Percentiles rank a stretch among this genome's conserved stretches.
Evolutionary conservation across 2,329 filamentous ascomycete genomes (phyloP).

Genomic region (Ophiosphaerella herpotricha): DNA sequence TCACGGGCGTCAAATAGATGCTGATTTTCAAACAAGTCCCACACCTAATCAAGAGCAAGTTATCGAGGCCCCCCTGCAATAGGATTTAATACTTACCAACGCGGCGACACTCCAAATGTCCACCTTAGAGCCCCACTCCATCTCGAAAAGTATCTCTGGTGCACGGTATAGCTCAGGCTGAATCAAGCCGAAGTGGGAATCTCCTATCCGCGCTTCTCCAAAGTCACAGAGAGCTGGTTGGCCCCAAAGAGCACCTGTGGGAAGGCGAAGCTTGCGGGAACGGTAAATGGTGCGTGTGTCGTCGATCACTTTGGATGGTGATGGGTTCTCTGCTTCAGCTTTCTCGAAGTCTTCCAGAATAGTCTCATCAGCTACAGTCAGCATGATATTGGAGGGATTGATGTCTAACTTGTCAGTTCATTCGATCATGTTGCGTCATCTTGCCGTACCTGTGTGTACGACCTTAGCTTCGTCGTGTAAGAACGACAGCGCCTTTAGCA

Average conservation of each 20-base stretch:
- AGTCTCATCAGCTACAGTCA: constrained; percentile 43
- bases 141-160: constrained; percentile 46
- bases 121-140: constrained; percentile 44
- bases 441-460: constrained; percentile 51
- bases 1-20: constrained; percentile 40
- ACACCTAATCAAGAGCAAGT: constrained; percentile 30
- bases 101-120: constrained; percentile 49
- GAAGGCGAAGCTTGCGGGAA: constrained; percentile 36
- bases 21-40: constrained; percentile 46
- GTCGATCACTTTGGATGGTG: constrained; percentile 44
- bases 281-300: constrained; percentile 23
- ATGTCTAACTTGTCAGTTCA: constrained; percentile 43
- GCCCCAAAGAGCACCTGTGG: constrained; percentile 33
- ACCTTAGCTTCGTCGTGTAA: constrained; percentile 53
- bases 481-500: constrained; percentile 50
- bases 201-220: constrained; percentile 40
- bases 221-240: constrained; percentile 47
- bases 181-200: constrained; percentile 34
- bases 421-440: constrained; percentile 9
- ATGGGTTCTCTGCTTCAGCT: constrained; percentile 46
- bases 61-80: constrained; percentile 11
- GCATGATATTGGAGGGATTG: constrained; percentile 51
- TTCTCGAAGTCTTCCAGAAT: constrained; percentile 44
- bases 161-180: constrained; percentile 49
- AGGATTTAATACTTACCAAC: constrained; percentile 36